Evolutionary conservation across 805 yeast genomes (phyloP).

Genomic region (Blastobotrys attinorum): DNA sequence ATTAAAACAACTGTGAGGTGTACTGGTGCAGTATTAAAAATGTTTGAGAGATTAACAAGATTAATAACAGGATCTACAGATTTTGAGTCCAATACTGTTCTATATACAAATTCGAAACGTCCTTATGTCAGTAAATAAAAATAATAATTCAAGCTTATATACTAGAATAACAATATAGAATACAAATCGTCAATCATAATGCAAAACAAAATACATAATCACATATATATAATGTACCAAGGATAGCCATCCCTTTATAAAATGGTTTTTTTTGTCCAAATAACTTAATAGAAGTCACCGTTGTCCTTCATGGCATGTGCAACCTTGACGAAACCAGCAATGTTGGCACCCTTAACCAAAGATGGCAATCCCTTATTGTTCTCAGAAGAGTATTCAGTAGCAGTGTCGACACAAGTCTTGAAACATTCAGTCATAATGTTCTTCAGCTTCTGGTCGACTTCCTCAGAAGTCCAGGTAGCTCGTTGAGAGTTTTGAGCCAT

Average conservation of each 20-base stretch:
- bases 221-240: not conserved
- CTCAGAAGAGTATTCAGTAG: slow-evolving; percentile 70
- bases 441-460: slow-evolving; percentile 87
- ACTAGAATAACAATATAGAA: not conserved
- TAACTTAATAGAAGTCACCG: slow-evolving; percentile 59
- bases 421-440: slow-evolving; percentile 89
- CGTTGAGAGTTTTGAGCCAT: slow-evolving; percentile 99
- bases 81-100: too few relatives aligned
- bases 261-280: too few relatives aligned
- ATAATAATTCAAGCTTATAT: not conserved
- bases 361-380: slow-evolving; percentile 72
- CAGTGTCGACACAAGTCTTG: slow-evolving; percentile 85
- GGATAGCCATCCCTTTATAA: too few relatives aligned
- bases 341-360: slow-evolving; percentile 96
- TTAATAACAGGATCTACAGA: too few relatives aligned
- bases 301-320: slow-evolving; percentile 97
- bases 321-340: slow-evolving; percentile 98
- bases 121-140: not conserved
- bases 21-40: too few relatives aligned
- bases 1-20: too few relatives aligned
- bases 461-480: slow-evolving; percentile 82
- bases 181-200: not conserved
- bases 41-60: too few relatives aligned
- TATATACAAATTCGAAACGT: too few relatives aligned
- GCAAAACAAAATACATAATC: not conserved